Evolutionary conservation across 129 eudicot species (phyloP), one percentile per base, ranked within the genome.

Genomic region (Tanacetum coccineum): DNA sequence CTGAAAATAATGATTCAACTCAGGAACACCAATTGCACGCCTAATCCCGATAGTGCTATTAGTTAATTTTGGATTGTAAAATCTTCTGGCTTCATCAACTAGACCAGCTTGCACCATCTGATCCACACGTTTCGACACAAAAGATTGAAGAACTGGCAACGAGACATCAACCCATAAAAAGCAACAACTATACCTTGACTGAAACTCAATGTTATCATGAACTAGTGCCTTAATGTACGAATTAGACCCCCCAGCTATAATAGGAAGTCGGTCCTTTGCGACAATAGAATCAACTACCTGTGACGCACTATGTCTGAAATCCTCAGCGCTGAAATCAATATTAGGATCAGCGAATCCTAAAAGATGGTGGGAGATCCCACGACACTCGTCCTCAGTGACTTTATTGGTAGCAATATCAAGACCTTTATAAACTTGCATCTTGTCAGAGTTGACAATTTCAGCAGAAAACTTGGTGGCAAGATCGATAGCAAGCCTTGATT

Each of bases 241-340:
- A 59, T 87, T 87, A 14, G 95, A 87, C 18, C 95, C 95, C 3
- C 95, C 95, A 2, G 83, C 95, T 18, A 87, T 81, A 48, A 87
- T 78, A 1, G 95, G 95, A 19, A 87, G 80, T 36, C 71, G 72
- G 45, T 80, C 76, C 12, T 73, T 78, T 17, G 73, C 69, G 6
- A 67, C 53, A 6, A 87, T 83, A 6, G 85, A 66, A 14, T 81
- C 95, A 13, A 87, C 78, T 3, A 74, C 87, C 0, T 17, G 13
- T 6, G 79, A 61, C 12, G 95, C 95, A 6, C 76, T 73, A 2
- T 70, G 85, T 4, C 61, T 42, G 28, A 81, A 87, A 45, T 87
- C 87, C 2, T 18, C 10, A 0, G 87, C 77, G 0, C 78, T 76
- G 84, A 83, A 87, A 56, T 83, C 87, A 3, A 46, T 71, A 22